Base-by-base conservation (phyloP, 768 basidiomycete genomes). In the Auriculariales sp. region DNA sequence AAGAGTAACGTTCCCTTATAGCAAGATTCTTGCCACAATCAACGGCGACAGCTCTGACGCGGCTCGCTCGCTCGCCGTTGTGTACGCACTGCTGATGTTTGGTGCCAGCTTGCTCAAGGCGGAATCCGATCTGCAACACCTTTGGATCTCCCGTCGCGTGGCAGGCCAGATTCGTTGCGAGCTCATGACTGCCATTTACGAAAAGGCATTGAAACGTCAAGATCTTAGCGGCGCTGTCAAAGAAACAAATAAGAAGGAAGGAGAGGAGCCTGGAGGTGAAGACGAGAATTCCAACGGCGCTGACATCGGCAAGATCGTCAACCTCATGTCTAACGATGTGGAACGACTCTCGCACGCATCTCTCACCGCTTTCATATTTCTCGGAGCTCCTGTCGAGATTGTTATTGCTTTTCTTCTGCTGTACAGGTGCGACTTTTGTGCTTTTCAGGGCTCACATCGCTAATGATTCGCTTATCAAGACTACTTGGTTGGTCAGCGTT, bases 261-360 rank as follows among this genome's bases (percentile, higher is more conserved):
- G 51, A 50, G 68, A 67, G 50, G 68, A 64, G 42, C 9, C 55
- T 4, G 29, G 33, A 48, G 17, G 30, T 14, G 52, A 57, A 29
- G 59, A 54, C 22, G 81, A 77, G 56, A 50, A 52, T 33, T 47
- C 47, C 24, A 74, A 81, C 0, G 84, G 87, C 14, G 91, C 91
- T 6, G 85, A 90, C 60, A 71, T 85, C 11, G 91, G 91, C 9
- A 91, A 92, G 62, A 87, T 93, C 48, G 86, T 92, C 49, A 89
- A 89, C 55, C 64, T 92, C 30, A 93, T 93, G 88, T 79, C 83
- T 11, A 78, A 75, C 5, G 86, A 89, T 59, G 78, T 79, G 2
- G 81, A 79, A 57, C 66, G 71, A 45, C 70, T 75, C 6, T 7
- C 19, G 22, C 4, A 22, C 39, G 22, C 27, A 11, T 19, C 22